Conservation (phyloP, 345 rosid species). For the Populus pruinosa region DNA sequence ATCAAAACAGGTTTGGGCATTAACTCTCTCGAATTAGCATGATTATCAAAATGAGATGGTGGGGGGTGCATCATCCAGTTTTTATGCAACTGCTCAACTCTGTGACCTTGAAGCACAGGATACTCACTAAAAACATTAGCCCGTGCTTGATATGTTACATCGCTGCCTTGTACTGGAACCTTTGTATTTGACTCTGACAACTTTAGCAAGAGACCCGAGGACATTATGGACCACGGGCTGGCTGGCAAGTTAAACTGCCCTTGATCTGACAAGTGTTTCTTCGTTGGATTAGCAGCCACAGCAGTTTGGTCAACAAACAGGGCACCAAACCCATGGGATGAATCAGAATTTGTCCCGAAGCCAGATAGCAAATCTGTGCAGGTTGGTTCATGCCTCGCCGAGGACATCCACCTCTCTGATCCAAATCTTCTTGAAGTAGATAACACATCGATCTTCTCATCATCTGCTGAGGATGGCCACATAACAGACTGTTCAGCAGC, state of each 20-base stretch:
- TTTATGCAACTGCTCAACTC: conserved; percentile 21
- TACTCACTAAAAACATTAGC: conserved; percentile 20
- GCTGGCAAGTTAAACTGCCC: conserved; percentile 25
- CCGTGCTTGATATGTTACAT: conserved; percentile 15
- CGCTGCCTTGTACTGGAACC: conserved; percentile 25
- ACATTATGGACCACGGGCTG: conserved; percentile 33
- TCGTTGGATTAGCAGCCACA: conserved; percentile 10
- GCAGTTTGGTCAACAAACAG: conserved; percentile 21
- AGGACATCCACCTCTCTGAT: conserved; percentile 23
- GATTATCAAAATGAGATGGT: conserved; percentile 22
- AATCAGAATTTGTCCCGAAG: conserved; percentile 23
- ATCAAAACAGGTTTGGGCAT: conserved; percentile 9
- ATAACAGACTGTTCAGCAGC: conserved; percentile 29
- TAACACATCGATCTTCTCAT: conserved; percentile 25
- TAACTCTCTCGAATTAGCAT: conserved; percentile 10
- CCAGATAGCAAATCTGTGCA: conserved; percentile 38
- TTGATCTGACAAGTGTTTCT: conserved; percentile 24
- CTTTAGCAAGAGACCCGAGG: conserved; percentile 26
- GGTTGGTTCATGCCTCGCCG: conserved; percentile 28
- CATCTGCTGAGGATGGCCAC: conserved; percentile 27
- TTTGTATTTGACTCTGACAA: conserved; percentile 27
- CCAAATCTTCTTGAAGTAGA: conserved; percentile 31
- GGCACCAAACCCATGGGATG: conserved; percentile 21
- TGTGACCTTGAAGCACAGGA: conserved; percentile 12
- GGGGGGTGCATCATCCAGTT: conserved; percentile 35